Evolutionary conservation across 768 basidiomycete species (phyloP).

Genomic region (Trametopsis cervina): DNA sequence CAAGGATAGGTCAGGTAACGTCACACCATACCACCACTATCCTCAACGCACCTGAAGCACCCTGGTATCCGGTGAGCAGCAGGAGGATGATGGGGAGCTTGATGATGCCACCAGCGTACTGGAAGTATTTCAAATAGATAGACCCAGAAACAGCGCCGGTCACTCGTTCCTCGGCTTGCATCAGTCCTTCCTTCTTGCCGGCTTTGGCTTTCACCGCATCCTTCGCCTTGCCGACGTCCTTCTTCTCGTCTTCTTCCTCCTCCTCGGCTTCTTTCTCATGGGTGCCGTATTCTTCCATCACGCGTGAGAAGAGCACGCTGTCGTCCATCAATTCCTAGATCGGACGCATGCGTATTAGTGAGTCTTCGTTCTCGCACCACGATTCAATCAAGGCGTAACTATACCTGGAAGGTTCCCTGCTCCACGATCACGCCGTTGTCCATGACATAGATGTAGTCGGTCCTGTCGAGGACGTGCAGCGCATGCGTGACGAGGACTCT

Average conservation of each 20-base stretch:
- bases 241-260: conserved; percentile 7
- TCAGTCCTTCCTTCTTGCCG: conserved; percentile 21
- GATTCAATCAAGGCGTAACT: too few relatives aligned
- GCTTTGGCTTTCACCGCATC: conserved; percentile 13
- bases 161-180: conserved; percentile 36
- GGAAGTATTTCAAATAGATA: conserved; percentile 31
- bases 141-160: conserved; percentile 30
- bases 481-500: conserved; percentile 58
- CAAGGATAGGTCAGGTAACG: not conserved
- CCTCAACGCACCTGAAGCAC: conserved; percentile 37
- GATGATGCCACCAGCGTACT: conserved; percentile 27
- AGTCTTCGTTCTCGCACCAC: too few relatives aligned
- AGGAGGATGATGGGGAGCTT: conserved; percentile 36
- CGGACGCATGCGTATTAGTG: not conserved
- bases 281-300: conserved; percentile 35
- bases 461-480: conserved; percentile 49
- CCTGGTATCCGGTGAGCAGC: conserved; percentile 42
- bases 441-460: conserved; percentile 60
- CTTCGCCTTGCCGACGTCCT: conserved; percentile 15
- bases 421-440: conserved; percentile 53
- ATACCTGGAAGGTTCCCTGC: conserved; percentile 52
- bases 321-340: conserved; percentile 26
- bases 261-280: conserved; percentile 32
- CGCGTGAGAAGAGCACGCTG: conserved; percentile 26
- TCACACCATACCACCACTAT: not conserved